Conservation (phyloP, 2,329 filamentous ascomycete species). For the Lachnellula subtilissima region DNA sequence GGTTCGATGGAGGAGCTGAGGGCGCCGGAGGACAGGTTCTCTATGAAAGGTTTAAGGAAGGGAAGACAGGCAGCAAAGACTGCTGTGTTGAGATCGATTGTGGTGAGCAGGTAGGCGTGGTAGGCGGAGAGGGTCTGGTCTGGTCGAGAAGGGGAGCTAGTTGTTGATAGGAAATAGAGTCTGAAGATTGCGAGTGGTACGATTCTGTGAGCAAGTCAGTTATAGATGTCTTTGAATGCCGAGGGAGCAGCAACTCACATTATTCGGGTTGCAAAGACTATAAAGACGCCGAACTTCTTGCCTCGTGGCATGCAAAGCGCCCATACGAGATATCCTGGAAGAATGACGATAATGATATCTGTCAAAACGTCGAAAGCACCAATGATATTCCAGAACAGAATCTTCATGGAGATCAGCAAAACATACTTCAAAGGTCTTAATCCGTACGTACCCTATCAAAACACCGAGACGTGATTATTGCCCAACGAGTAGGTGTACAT, state of each 20-base stretch:
- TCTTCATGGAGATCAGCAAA: neutral
- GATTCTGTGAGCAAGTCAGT: slow-evolving; percentile 27
- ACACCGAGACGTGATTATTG: slow-evolving; percentile 19
- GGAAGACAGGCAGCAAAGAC: slow-evolving; percentile 20
- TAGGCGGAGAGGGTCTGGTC: slow-evolving; percentile 16
- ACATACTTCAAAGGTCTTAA: neutral
- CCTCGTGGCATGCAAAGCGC: slow-evolving; percentile 38
- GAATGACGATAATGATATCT: slow-evolving; percentile 41
- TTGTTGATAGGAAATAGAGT: slow-evolving; percentile 11
- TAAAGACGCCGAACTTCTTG: slow-evolving; percentile 25
- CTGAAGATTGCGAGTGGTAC: slow-evolving; percentile 29
- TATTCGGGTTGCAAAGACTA: slow-evolving; percentile 23
- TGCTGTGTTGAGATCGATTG: slow-evolving; percentile 19
- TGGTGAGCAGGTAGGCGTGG: slow-evolving; percentile 14
- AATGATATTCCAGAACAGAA: slow-evolving; percentile 43
- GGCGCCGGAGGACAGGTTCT: slow-evolving; percentile 16
- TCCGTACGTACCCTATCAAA: slow-evolving; percentile 16
- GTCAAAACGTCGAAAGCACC: slow-evolving; percentile 43
- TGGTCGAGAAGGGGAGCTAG: slow-evolving; percentile 1
- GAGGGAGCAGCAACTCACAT: slow-evolving; percentile 28
- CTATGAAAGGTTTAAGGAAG: slow-evolving; percentile 22
- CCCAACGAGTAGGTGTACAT: slow-evolving; percentile 27
- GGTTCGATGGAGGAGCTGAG: slow-evolving; percentile 12
- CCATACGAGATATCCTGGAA: slow-evolving; percentile 45
- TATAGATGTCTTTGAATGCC: neutral